These are phyloP conservation scores for Taphrina pruni DNA, from an alignment of 1,139 yeast genomes.

Conservation along the genomic window DNA sequence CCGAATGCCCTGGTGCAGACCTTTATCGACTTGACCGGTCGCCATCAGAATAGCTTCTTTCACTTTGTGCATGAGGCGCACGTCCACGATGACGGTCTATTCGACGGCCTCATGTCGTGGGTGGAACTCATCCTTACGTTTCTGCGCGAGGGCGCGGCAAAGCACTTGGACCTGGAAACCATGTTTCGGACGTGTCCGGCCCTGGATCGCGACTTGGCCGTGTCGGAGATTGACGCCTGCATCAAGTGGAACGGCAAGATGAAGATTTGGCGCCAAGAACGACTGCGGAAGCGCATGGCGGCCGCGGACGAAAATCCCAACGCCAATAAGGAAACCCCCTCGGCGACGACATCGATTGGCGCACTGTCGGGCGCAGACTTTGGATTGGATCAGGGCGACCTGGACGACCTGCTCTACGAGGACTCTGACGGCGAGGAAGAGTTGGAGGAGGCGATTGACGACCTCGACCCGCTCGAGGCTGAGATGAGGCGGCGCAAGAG, in stretches of 20 bases:
- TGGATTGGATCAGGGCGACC: conserved; percentile 66
- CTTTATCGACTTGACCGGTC: conserved; percentile 67
- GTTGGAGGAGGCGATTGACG: conserved; percentile 42
- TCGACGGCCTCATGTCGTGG: conserved; percentile 75
- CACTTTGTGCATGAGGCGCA: conserved; percentile 78
- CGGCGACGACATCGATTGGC: conserved; percentile 57
- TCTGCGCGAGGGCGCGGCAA: conserved; percentile 61
- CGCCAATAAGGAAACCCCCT: conserved; percentile 55
- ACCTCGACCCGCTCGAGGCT: conserved; percentile 46
- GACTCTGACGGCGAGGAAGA: conserved; percentile 45
- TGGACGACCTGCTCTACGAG: conserved; percentile 59
- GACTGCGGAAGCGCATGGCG: conserved; percentile 51
- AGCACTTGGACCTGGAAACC: conserved; percentile 51
- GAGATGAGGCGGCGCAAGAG: conserved; percentile 44
- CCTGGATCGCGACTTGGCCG: conserved; percentile 56
- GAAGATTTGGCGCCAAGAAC: conserved; percentile 52
- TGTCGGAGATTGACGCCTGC: conserved; percentile 57
- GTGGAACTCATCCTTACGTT: conserved; percentile 65
- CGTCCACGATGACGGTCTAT: conserved; percentile 73
- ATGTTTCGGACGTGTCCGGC: conserved; percentile 46
- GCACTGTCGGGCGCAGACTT: conserved; percentile 60
- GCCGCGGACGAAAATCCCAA: conserved; percentile 27
- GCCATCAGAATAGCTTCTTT: conserved; percentile 74
- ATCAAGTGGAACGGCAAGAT: conserved; percentile 57
- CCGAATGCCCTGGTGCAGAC: conserved; percentile 65